Base-by-base conservation (phyloP, 2,329 filamentous ascomycete species). In the Colletotrichum destructivum region DNA sequence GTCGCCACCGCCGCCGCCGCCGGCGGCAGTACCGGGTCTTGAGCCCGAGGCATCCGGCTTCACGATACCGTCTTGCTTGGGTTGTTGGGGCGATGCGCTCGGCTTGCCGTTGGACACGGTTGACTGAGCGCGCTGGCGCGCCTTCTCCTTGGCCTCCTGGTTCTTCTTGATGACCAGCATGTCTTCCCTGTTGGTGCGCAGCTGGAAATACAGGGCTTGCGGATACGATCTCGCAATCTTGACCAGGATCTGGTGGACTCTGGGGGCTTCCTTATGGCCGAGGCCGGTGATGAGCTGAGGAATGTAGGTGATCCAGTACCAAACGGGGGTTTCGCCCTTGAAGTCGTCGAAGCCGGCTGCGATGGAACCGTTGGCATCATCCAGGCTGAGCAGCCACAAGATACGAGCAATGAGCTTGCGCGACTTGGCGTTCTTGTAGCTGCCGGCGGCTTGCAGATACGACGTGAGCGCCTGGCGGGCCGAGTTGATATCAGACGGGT, bases 291-390 rank as follows among this genome's bases (percentile, higher is more conserved):
- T 89, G 52, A 99, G 88, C 82, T 99, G 96, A 21, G 96, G 96
- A 74, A 99, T 98, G 81, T 97, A 99, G 0, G 96, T 98, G 76
- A 98, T 98, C 96, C 96, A 99, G 84, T 98, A 99, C 96, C 96
- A 99, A 15, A 97, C 94, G 0, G 95, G 95, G 2, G 95, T 97
- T 76, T 99, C 97, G 62, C 96, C 96, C 85, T 98, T 98, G 85
- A 96, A 99, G 76, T 96, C 94, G 75, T 98, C 94, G 75, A 98
- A 99, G 15, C 96, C 94, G 76, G 91, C 88, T 0, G 94, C 93
- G 72, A 99, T 92, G 47, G 89, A 92, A 15, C 94, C 94, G 79
- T 94, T 94, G 0, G 93, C 88, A 78, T 98, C 95, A 78, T 99
- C 96, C 75, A 99, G 86, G 81, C 96, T 98, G 55, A 99, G 88